These are phyloP conservation scores for Bolboschoenoplectus hybrid DNA, from an alignment of 202 grass and related monocot species.

Conservation along the genomic window DNA sequence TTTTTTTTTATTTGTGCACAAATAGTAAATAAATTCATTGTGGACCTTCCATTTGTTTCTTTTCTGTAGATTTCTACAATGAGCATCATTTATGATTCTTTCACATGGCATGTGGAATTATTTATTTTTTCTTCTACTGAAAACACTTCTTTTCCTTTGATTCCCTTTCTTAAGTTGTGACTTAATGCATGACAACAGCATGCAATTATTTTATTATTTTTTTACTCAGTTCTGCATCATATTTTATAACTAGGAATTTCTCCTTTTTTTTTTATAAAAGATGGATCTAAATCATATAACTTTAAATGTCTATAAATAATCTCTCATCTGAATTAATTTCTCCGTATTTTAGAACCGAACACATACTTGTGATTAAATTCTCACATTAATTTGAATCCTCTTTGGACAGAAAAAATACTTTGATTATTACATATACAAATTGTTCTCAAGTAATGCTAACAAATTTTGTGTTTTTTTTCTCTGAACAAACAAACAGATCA, in stretches of 20 bases:
- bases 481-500: slow-evolving; percentile 49
- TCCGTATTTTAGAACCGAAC: too few species aligned
- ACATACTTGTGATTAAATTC: not conserved
- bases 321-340: too few species aligned
- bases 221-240: not conserved
- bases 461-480: not conserved
- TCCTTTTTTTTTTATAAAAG: not conserved
- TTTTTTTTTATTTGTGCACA: not conserved
- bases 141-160: not conserved
- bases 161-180: not conserved
- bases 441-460: not conserved
- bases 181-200: not conserved
- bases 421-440: not conserved
- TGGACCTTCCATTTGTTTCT: not conserved
- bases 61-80: not conserved
- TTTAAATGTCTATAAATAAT: too few species aligned
- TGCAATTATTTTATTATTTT: not conserved
- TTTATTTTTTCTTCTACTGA: not conserved
- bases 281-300: not conserved
- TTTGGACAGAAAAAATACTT: not conserved
- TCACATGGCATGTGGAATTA: slow-evolving; percentile 10
- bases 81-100: not conserved
- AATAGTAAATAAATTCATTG: not conserved
- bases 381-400: not conserved
- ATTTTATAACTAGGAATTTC: not conserved